Base-by-base conservation (phyloP, 75 land plant genomes). In the Pinus taeda region DNA sequence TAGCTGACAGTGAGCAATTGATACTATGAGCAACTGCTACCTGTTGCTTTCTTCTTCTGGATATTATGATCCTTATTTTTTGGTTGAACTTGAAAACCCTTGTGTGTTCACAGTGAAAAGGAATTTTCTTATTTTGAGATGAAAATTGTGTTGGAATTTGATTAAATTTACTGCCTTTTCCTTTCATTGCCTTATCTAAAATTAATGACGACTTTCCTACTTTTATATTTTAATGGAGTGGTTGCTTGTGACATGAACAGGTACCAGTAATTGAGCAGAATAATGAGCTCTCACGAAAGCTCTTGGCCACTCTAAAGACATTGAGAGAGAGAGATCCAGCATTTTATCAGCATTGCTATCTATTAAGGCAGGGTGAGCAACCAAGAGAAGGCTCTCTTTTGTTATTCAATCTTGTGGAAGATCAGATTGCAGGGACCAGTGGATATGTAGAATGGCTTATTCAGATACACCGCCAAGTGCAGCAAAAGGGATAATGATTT, bases 301-400 rank as follows among this genome's bases (percentile, higher is more conserved):
- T 97, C 37, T 59, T 81, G 56, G 59, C 36, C 33, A 26, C 88
- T 9, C 75, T 97, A 17, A 74, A 86, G 21, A 78, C 71, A 37
- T 59, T 88, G 36, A 87, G 99, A 59, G 79, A 86, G 67, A 83
- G 59, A 11, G 88, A 90, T 60, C 93, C 90, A 62, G 87, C 90
- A 4, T 89, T 81, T 69, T 89, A 89, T 80, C 98, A 88, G 77
- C 84, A 88, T 30, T 88, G 89, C 76, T 81, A 83, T 77, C 71
- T 89, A 49, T 90, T 97, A 39, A 85, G 93, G 79, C 98, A 92
- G 83, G 99, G 99, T 7, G 95, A 97, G 62, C 95, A 92, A 74
- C 95, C 93, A 11, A 88, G 98, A 84, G 99, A 97, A 83, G 81
- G 88, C 33, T 81, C 75, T 22, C 77, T 94, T 75, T 78, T 96